These are phyloP conservation scores for Luffa acutangula DNA, from an alignment of 306 rosid species.

Conservation along the genomic window DNA sequence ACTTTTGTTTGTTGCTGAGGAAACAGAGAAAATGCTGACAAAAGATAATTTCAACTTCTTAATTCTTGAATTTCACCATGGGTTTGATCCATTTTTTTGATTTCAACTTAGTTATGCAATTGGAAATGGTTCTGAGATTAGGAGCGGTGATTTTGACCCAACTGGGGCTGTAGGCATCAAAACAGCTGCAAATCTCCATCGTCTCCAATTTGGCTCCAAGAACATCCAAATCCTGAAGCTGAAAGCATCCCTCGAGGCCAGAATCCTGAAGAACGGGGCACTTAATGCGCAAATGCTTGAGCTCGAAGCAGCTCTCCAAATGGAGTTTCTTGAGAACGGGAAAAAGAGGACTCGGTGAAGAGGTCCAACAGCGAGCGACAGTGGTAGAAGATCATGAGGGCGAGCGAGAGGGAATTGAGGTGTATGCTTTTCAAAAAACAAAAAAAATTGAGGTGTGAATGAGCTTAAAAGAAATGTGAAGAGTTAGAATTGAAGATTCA, in stretches of 20 bases:
- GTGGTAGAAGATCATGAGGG: conserved; percentile 23
- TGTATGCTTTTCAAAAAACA: too few species aligned
- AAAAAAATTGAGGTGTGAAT: conserved; percentile 17
- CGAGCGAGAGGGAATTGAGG: conserved; percentile 31
- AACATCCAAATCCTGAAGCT: conserved; percentile 43
- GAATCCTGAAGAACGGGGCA: conserved; percentile 40
- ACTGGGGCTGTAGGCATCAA: conserved; percentile 30
- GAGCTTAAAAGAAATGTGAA: conserved; percentile 28
- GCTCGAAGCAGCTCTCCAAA: conserved; percentile 41
- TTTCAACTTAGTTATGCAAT: neutral
- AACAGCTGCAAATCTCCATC: conserved; percentile 35
- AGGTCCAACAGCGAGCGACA: conserved; percentile 46
- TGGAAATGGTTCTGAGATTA: conserved; percentile 12
- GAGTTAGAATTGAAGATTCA: conserved; percentile 37
- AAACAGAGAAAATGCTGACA: neutral
- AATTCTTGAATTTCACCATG: neutral
- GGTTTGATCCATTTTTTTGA: neutral
- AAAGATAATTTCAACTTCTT: neutral
- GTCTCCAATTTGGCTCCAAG: conserved; percentile 28
- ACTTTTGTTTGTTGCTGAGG: neutral
- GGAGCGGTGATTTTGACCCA: conserved; percentile 46
- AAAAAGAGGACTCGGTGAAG: conserved; percentile 44
- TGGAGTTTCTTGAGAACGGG: conserved; percentile 41
- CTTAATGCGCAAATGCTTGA: conserved; percentile 33
- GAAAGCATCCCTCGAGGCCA: conserved; percentile 35